Evolutionary conservation across 169 alveolate genomes (phyloP).

Genomic region (Plasmodium knowlesi): DNA sequence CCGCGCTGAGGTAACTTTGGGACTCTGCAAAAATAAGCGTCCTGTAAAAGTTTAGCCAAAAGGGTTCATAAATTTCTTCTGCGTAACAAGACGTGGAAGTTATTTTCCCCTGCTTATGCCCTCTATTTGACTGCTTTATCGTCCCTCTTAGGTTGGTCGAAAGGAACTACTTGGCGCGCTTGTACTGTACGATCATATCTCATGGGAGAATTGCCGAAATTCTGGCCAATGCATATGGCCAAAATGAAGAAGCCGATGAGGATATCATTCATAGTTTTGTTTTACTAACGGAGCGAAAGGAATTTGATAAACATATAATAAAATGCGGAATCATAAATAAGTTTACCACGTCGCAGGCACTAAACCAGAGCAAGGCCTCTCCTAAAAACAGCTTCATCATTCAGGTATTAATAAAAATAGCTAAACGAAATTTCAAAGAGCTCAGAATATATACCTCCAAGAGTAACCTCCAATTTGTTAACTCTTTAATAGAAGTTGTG

Average conservation of each 20-base stretch:
- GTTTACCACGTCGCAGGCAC: neutral
- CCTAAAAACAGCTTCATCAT: slow-evolving; percentile 1
- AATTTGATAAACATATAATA: slow-evolving; percentile 29
- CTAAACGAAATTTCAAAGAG: neutral
- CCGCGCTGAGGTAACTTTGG: slow-evolving; percentile 9
- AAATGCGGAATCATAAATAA: slow-evolving; percentile 30
- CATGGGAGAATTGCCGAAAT: slow-evolving; percentile 16
- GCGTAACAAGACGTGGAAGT: neutral
- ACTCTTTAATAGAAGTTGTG: slow-evolving; percentile 10
- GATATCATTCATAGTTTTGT: slow-evolving; percentile 18
- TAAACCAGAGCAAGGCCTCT: neutral
- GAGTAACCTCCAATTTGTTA: neutral
- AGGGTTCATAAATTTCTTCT: neutral
- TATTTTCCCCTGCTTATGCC: neutral
- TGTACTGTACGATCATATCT: slow-evolving; percentile 4
- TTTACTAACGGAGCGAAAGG: slow-evolving; percentile 31
- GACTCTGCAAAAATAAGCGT: neutral
- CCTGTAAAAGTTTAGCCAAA: neutral
- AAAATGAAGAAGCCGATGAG: slow-evolving; percentile 4
- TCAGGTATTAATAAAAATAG: slow-evolving; percentile 23
- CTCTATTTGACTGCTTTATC: neutral
- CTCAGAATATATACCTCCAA: neutral
- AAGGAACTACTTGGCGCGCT: neutral
- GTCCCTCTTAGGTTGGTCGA: neutral
- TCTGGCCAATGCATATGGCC: neutral